Evolutionary conservation across 2,329 filamentous ascomycete species (phyloP), one percentile per base, ranked within the genome.

Genomic region (Tolypocladium ovalisporum): DNA sequence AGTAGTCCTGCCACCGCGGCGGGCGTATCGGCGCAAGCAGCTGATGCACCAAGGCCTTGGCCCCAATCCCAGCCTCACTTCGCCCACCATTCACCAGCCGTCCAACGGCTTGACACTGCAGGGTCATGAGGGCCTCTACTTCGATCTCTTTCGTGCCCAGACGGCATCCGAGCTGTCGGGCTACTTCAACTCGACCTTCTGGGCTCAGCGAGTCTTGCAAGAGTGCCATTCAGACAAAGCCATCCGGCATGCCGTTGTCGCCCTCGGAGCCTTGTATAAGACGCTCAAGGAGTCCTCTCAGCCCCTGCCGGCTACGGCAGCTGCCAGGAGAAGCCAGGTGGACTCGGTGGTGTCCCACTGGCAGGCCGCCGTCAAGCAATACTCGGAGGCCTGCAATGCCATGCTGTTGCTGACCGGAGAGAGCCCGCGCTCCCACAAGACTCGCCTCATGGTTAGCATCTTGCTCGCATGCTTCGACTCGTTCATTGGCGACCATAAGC

Each of bases 381-480:
- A 87, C 63, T 79, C 79, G 1, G 75, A 79, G 56, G 82, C 84
- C 0, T 73, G 80, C 58, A 77, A 76, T 7, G 74, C 79, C 24
- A 74, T 85, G 52, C 67, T 79, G 56, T 70, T 70, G 52, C 71
- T 76, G 5, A 69, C 72, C 17, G 71, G 72, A 15, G 71, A 75
- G 52, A 76, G 77, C 49, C 69, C 73, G 42, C 70, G 67, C 54
- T 78, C 77, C 19, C 76, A 79, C 67, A 76, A 78, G 63, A 82
- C 75, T 15, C 78, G 77, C 54, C 74, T 87, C n/a, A 86, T 87
- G 76, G 79, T 82, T 19, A 85, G 78, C 55, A 81, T 88, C 39
- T 72, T 88, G 40, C 75, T 88, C 54, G 81, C 83, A n/a, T 86
- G 82, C 67, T 87, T 87, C 60, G 84, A 88, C 67, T 85, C 82